These are phyloP conservation scores for Cornus kousa DNA, from an alignment of 148 eudicot genomes.

Conservation along the genomic window DNA sequence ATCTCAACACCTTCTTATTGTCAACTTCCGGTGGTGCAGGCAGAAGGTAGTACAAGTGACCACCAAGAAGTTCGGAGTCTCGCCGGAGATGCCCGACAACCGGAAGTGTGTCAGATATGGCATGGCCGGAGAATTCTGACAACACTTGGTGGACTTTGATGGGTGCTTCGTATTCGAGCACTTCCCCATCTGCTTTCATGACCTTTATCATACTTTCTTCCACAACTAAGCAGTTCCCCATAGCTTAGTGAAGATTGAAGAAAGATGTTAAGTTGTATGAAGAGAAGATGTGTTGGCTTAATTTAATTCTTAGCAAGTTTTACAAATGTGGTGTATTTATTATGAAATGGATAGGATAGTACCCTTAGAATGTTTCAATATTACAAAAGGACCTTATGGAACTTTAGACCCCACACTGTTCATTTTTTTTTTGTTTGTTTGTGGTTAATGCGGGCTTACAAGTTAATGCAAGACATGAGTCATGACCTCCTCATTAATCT, in stretches of 20 bases:
- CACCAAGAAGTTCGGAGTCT: conserved; percentile 27
- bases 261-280: not conserved
- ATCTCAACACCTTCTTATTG: conserved; percentile 30
- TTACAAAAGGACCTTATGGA: conserved; percentile 15
- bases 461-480: no score
- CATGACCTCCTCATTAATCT: no score
- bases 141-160: conserved; percentile 38
- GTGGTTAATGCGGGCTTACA: not conserved
- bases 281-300: not conserved
- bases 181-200: conserved; percentile 43
- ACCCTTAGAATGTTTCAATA: conserved; percentile 21
- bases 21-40: conserved; percentile 28
- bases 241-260: conserved; percentile 4
- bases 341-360: not conserved
- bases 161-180: conserved; percentile 44
- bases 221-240: conserved; percentile 69
- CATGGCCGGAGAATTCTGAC: conserved; percentile 40
- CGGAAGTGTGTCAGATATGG: conserved; percentile 32
- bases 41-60: conserved; percentile 40
- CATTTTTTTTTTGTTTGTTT: conserved; percentile 9
- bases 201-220: conserved; percentile 32
- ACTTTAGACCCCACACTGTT: conserved; percentile 27
- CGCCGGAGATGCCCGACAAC: conserved; percentile 30
- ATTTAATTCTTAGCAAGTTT: conserved; percentile 13
- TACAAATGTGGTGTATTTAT: conserved; percentile 23